Evolutionary conservation across 164 flowering plant genomes (phyloP).

Genomic region (Magnolia officinalis): DNA sequence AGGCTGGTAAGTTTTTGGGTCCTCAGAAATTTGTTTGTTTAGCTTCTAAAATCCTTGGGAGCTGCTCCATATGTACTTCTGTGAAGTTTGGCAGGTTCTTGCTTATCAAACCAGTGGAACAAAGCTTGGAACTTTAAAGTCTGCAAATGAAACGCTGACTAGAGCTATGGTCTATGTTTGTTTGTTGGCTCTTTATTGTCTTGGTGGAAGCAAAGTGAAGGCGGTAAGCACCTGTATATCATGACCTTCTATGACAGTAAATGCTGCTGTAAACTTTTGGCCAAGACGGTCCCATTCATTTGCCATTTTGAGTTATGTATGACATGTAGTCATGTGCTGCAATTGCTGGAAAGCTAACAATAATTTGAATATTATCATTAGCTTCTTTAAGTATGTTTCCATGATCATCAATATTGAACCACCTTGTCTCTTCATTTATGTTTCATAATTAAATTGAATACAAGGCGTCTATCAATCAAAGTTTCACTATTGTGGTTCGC

Average conservation of each 20-base stretch:
- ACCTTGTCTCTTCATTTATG: background rate
- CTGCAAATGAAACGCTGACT: slow-evolving; percentile 83
- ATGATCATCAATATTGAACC: slow-evolving; percentile 1
- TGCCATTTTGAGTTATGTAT: background rate
- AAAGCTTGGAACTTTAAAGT: slow-evolving; percentile 78
- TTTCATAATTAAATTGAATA: slow-evolving; percentile 1
- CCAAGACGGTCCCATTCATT: background rate
- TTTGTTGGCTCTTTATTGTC: slow-evolving; percentile 77
- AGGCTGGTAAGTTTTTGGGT: slow-evolving; percentile 47
- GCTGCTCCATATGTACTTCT: slow-evolving; percentile 5
- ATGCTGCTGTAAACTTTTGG: background rate
- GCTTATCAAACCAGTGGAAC: slow-evolving; percentile 78
- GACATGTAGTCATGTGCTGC: background rate
- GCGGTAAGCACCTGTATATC: slow-evolving; percentile 48
- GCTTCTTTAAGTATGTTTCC: background rate
- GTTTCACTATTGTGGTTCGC: background rate
- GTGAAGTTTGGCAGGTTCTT: slow-evolving; percentile 58
- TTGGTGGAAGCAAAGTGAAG: slow-evolving; percentile 97
- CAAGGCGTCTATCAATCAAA: background rate
- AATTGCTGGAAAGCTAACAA: background rate
- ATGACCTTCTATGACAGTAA: background rate
- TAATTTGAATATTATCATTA: no score
- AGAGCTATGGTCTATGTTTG: slow-evolving; percentile 87
- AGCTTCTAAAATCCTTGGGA: slow-evolving; percentile 2
- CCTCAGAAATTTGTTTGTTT: background rate